phyloP scores from a whole-genome alignment of 805 yeast genomes.

The Metschnikowia orientalis region DNA sequence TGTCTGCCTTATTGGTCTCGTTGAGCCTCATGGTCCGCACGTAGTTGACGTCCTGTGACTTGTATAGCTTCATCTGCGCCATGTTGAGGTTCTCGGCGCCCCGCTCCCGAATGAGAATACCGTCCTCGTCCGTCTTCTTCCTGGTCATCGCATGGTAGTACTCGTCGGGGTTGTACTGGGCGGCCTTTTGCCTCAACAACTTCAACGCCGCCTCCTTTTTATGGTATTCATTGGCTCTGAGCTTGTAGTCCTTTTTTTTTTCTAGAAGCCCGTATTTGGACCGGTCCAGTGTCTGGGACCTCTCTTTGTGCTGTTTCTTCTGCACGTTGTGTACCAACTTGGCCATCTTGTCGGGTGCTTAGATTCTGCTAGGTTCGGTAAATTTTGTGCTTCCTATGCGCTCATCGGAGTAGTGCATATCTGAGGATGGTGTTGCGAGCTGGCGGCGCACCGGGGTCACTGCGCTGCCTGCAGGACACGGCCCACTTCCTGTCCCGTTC shows the following conservation, averaged over 20 bases:
- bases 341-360: constrained; percentile 45
- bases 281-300: constrained; percentile 79
- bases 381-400: constrained; percentile 4
- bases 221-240: constrained; percentile 55
- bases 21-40: constrained; percentile 69
- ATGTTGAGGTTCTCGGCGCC: constrained; percentile 55
- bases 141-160: constrained; percentile 91
- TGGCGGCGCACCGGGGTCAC: too few relatives aligned
- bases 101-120: constrained; percentile 64
- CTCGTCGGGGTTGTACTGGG: constrained; percentile 85
- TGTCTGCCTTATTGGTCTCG: constrained; percentile 62
- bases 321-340: constrained; percentile 85
- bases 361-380: neutral
- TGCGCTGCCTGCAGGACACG: too few relatives aligned
- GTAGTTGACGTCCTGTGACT: constrained; percentile 89
- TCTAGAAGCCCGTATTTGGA: constrained; percentile 79
- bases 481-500: too few relatives aligned
- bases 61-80: constrained; percentile 77
- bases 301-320: constrained; percentile 93
- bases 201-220: constrained; percentile 62
- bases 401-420: constrained; percentile 15
- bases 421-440: constrained; percentile 5
- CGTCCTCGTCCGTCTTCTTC: constrained; percentile 61
- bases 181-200: constrained; percentile 67
- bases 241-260: constrained; percentile 61